Conservation (phyloP, 192 early-diverging fungal species). For the Backusella sp. region DNA sequence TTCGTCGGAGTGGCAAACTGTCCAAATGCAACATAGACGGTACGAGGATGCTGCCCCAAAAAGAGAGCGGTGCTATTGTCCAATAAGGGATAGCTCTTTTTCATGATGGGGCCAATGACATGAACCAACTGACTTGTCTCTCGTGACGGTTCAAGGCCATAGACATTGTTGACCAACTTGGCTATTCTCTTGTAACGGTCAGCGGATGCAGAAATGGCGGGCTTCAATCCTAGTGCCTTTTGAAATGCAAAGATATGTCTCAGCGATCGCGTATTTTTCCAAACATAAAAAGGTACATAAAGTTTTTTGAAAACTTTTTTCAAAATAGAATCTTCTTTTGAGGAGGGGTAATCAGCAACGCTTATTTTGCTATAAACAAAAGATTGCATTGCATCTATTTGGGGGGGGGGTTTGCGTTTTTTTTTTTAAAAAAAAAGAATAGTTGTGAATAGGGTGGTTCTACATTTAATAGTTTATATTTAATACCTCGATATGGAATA, state of each 20-base stretch:
- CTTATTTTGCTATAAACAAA: not conserved
- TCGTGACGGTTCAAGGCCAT: constrained; percentile 20
- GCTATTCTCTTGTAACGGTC: not conserved
- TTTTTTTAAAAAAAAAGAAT: no score
- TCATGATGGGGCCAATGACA: constrained; percentile 33
- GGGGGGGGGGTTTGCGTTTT: no score
- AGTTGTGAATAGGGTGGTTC: no score
- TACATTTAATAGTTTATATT: not conserved
- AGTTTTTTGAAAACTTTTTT: not conserved
- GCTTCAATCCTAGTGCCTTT: not conserved
- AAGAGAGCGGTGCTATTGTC: not conserved
- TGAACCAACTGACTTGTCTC: constrained; percentile 19
- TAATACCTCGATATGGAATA: not conserved
- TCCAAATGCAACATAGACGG: constrained; percentile 35
- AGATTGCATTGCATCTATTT: not conserved
- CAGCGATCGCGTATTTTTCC: not conserved
- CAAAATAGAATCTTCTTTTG: not conserved
- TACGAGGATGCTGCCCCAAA: constrained; percentile 14
- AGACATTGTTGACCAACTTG: constrained; percentile 23
- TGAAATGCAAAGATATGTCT: not conserved
- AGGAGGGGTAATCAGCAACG: not conserved
- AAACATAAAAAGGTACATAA: not conserved
- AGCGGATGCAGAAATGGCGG: not conserved
- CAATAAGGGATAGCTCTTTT: constrained; percentile 20
- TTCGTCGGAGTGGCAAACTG: constrained; percentile 1